phyloP scores from a whole-genome alignment of 2,329 filamentous ascomycete species.

The Pestalotiopsis sp. region DNA sequence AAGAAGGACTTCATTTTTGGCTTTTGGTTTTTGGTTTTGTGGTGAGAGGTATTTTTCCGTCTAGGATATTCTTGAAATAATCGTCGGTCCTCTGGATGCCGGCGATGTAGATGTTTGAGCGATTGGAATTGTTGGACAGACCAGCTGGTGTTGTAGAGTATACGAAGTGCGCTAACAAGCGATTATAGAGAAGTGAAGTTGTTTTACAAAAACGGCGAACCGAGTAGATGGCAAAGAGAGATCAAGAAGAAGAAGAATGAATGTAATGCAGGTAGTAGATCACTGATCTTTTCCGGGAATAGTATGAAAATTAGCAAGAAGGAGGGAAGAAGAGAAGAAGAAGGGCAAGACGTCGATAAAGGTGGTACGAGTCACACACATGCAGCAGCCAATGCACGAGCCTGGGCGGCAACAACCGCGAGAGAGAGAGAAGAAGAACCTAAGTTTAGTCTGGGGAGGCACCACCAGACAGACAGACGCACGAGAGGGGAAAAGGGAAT shows the following conservation, averaged over 20 bases:
- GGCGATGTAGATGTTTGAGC: neutral
- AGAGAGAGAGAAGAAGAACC: neutral
- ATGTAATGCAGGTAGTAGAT: constrained; percentile 16
- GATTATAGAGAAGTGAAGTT: neutral
- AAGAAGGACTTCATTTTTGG: constrained; percentile 44
- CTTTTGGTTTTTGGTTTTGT: neutral
- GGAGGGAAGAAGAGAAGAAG: constrained; percentile 2
- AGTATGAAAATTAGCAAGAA: constrained; percentile 5
- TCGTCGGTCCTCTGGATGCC: neutral
- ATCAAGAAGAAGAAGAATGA: neutral
- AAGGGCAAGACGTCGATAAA: no score
- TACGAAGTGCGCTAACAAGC: neutral
- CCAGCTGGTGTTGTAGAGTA: neutral
- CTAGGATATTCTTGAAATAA: neutral
- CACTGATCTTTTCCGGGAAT: constrained; percentile 16
- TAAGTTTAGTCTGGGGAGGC: neutral
- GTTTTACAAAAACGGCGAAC: neutral
- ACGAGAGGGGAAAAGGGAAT: neutral
- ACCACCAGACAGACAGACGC: neutral
- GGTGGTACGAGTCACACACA: neutral
- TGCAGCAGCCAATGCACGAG: neutral
- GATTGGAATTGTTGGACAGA: neutral
- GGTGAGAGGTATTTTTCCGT: neutral
- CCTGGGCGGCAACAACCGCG: neutral
- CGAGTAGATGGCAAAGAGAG: neutral